These are phyloP conservation scores for Yamadazyma pseudoaaseri DNA, from an alignment of 1,139 yeast genomes.

Conservation along the genomic window DNA sequence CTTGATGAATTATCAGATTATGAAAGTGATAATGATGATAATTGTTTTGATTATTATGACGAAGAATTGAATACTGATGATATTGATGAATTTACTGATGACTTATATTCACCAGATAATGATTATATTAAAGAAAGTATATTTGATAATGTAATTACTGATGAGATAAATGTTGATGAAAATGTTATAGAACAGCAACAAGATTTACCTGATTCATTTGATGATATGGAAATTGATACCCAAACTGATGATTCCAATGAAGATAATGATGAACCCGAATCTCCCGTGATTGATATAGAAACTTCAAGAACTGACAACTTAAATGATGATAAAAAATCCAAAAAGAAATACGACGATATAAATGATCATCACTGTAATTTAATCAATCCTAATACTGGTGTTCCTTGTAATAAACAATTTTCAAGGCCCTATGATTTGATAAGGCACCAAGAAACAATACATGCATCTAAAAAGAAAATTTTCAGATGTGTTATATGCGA, in stretches of 20 bases:
- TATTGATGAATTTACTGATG: constrained; percentile 3
- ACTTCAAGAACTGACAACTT: background rate
- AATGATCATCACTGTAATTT: constrained; percentile 49
- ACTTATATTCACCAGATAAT: constrained; percentile 2
- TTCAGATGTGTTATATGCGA: constrained; percentile 51
- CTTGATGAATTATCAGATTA: constrained; percentile 15
- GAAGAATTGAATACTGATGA: background rate
- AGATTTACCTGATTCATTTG: background rate
- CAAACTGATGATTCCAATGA: background rate
- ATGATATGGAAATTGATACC: constrained; percentile 1
- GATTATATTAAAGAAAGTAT: constrained; percentile 1
- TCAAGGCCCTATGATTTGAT: constrained; percentile 50
- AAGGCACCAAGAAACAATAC: constrained; percentile 51
- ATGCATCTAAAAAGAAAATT: constrained; percentile 48
- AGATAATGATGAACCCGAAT: background rate
- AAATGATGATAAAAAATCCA: constrained; percentile 4
- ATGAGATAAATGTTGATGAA: constrained; percentile 11
- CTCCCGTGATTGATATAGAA: background rate
- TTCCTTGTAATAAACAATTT: constrained; percentile 44
- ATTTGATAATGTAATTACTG: constrained; percentile 2
- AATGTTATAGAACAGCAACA: background rate
- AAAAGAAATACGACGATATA: constrained; percentile 10
- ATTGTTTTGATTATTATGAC: constrained; percentile 3
- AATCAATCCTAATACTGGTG: constrained; percentile 53
- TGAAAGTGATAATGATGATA: constrained; percentile 15